phyloP scores from a whole-genome alignment of 1,284 basidiomycete genomes.

The Tilletia caries region DNA sequence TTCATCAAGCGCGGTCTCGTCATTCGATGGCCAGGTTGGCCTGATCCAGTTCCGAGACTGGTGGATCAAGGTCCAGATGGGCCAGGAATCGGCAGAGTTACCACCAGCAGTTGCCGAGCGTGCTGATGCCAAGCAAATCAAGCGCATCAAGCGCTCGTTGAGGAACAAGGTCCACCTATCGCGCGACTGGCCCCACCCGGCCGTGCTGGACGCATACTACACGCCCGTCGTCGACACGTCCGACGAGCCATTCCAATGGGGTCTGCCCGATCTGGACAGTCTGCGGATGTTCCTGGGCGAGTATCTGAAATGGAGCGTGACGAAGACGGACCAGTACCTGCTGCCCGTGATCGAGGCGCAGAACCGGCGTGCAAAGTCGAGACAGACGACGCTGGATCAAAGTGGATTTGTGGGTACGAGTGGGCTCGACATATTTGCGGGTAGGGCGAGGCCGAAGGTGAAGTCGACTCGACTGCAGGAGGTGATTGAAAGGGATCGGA shows the following conservation, averaged over 20 bases:
- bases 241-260: constrained; percentile 95
- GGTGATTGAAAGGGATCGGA: constrained; percentile 9
- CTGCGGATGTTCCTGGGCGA: constrained; percentile 70
- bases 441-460: neutral
- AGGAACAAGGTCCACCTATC: constrained; percentile 67
- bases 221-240: constrained; percentile 85
- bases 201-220: constrained; percentile 82
- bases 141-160: constrained; percentile 48
- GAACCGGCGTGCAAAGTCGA: constrained; percentile 53
- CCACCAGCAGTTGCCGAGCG: neutral
- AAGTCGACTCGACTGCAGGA: constrained; percentile 13
- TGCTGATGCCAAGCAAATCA: constrained; percentile 34
- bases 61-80: constrained; percentile 93
- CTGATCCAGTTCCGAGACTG: constrained; percentile 83
- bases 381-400: constrained; percentile 62
- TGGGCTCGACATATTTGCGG: neutral
- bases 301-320: constrained; percentile 79
- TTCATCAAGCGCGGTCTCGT: neutral
- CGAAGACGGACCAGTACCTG: constrained; percentile 85
- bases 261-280: constrained; percentile 80
- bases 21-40: constrained; percentile 61
- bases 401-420: constrained; percentile 55
- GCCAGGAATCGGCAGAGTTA: constrained; percentile 61
- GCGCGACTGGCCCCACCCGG: constrained; percentile 79
- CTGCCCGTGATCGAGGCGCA: constrained; percentile 78